A percentile compares a stretch with the other conserved stretches of the same genome.
These are phyloP conservation scores for Pistacia atlantica DNA, from an alignment of 345 rosid genomes.

Conservation along the genomic window DNA sequence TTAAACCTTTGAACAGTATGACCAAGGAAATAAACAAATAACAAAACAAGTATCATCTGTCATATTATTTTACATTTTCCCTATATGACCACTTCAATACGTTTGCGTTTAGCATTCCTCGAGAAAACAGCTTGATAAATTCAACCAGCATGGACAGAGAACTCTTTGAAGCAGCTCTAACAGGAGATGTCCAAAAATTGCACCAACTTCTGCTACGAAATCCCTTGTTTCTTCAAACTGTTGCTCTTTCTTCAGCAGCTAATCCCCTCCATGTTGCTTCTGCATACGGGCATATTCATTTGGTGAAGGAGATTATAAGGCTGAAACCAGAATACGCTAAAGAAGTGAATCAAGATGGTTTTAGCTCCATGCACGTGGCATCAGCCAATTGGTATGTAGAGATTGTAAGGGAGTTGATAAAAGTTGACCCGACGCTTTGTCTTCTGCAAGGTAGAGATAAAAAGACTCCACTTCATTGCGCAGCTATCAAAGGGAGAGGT, in stretches of 20 bases:
- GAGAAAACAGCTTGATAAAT: neutral
- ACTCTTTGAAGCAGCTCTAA: conserved; percentile 28
- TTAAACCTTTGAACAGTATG: neutral
- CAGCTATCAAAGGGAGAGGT: conserved; percentile 38
- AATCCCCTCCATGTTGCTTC: conserved; percentile 38
- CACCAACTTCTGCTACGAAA: conserved; percentile 24
- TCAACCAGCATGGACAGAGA: conserved; percentile 21
- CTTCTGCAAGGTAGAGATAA: conserved; percentile 35
- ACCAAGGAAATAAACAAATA: neutral
- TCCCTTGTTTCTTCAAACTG: conserved; percentile 22
- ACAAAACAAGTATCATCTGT: neutral
- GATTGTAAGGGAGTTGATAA: conserved; percentile 34
- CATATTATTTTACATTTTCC: neutral
- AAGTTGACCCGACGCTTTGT: conserved; percentile 35
- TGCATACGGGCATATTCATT: conserved; percentile 27
- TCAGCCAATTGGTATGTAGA: conserved; percentile 42
- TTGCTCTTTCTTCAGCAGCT: conserved; percentile 4
- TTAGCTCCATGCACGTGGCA: conserved; percentile 47
- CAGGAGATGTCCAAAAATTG: conserved; percentile 22
- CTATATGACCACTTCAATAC: neutral
- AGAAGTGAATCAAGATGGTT: conserved; percentile 44
- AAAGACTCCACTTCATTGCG: conserved; percentile 44
- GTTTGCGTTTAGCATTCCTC: neutral
- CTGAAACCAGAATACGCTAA: conserved; percentile 33
- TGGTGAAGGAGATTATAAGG: conserved; percentile 32